These are phyloP conservation scores for Venturia nashicola DNA, from an alignment of 2,329 filamentous ascomycete genomes.

Conservation along the genomic window DNA sequence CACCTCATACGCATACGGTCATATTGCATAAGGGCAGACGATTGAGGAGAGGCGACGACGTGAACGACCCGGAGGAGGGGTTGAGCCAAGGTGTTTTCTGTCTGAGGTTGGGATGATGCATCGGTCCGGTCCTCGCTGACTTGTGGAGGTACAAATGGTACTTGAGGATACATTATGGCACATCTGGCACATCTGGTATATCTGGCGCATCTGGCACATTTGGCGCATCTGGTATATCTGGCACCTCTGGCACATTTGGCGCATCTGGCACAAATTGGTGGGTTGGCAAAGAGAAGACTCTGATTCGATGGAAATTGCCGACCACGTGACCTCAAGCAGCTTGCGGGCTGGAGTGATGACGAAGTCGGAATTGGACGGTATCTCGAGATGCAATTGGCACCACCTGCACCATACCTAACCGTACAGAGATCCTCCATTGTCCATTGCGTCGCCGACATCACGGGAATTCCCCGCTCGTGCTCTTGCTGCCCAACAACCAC, in stretches of 20 bases:
- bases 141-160: background rate
- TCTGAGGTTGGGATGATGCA: background rate
- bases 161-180: background rate
- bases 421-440: too few relatives aligned
- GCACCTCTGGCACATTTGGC: too few relatives aligned
- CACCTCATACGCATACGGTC: background rate
- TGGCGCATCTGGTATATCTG: too few relatives aligned
- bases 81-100: background rate
- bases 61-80: background rate
- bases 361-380: background rate
- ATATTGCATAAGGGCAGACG: background rate
- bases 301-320: background rate
- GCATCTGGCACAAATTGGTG: background rate
- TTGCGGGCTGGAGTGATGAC: background rate
- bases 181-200: too few relatives aligned
- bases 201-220: too few relatives aligned
- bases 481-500: conserved; percentile 1
- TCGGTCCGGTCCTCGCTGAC: background rate
- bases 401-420: too few relatives aligned
- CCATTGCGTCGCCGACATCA: background rate
- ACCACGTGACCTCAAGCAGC: background rate
- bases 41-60: background rate
- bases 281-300: background rate
- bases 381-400: background rate
- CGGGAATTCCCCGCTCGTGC: background rate